Conservation (phyloP, 305 asterid genomes). For the Solanum aculeatissimum region DNA sequence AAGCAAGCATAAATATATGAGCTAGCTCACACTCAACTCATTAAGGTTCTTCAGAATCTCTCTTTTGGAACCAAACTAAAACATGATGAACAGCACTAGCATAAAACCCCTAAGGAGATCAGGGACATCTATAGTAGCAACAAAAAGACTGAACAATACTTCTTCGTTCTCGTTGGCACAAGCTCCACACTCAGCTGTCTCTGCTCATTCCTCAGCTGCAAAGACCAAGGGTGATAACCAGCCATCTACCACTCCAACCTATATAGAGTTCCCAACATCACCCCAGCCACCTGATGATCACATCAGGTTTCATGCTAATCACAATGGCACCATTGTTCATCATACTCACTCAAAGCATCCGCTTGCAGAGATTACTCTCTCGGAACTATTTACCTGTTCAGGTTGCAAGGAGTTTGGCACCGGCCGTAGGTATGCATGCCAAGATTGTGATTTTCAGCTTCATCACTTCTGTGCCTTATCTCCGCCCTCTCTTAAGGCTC, state of each 20-base stretch:
- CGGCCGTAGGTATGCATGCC: constrained; percentile 62
- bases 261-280: constrained; percentile 34
- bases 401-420: constrained; percentile 88
- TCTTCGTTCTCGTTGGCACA: background rate
- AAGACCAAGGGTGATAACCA: background rate
- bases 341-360: constrained; percentile 62
- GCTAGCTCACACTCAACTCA: background rate
- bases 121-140: background rate
- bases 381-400: constrained; percentile 46
- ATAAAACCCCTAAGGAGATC: background rate
- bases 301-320: constrained; percentile 12
- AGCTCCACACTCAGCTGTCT: background rate
- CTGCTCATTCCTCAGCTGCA: background rate
- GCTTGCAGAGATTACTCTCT: constrained; percentile 21
- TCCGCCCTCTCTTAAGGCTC: constrained; percentile 45
- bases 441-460: constrained; percentile 67
- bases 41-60: background rate
- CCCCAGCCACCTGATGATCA: constrained; percentile 16
- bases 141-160: background rate
- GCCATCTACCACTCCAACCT: background rate
- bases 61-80: background rate
- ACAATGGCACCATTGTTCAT: constrained; percentile 26
- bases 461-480: constrained; percentile 64
- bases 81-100: background rate
- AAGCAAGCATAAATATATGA: background rate